Percentiles rank a stretch among this genome's conserved stretches.
Conservation (phyloP, 495 filamentous ascomycete genomes). For the Hypoxylon crocopeplum region DNA sequence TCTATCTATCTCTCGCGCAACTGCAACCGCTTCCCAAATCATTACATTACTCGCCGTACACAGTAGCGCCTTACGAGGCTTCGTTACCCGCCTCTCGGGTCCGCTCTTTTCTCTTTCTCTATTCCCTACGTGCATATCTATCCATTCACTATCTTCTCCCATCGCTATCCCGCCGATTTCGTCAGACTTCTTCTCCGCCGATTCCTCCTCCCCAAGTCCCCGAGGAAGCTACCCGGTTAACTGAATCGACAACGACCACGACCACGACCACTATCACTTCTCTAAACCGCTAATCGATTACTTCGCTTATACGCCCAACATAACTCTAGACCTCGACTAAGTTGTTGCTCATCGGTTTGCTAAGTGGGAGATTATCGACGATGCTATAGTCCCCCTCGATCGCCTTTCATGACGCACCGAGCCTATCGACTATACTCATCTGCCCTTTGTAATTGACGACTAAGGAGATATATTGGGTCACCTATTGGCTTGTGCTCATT, state of each 20-base stretch:
- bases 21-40: slow-evolving; percentile 3
- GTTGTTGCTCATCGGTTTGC: slow-evolving; percentile 1
- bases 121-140: background rate
- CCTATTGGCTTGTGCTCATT: background rate
- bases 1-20: slow-evolving; percentile 4
- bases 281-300: background rate
- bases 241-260: background rate
- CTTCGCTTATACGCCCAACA: background rate
- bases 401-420: slow-evolving; percentile 36
- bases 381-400: slow-evolving; percentile 21
- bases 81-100: slow-evolving; percentile 7
- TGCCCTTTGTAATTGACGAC: background rate
- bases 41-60: slow-evolving; percentile 2
- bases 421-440: background rate
- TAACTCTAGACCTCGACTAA: background rate
- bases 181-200: slow-evolving; percentile 18
- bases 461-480: background rate
- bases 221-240: background rate
- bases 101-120: slow-evolving; percentile 3
- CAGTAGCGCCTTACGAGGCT: slow-evolving; percentile 10
- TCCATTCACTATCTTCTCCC: slow-evolving; percentile 2
- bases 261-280: background rate
- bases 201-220: background rate
- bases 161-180: slow-evolving; percentile 13
- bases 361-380: slow-evolving; percentile 15